Percentiles rank a stretch among this genome's conserved stretches.
Evolutionary conservation across 345 rosid species (phyloP).

Genomic region (Erysimum cheiranthoides): DNA sequence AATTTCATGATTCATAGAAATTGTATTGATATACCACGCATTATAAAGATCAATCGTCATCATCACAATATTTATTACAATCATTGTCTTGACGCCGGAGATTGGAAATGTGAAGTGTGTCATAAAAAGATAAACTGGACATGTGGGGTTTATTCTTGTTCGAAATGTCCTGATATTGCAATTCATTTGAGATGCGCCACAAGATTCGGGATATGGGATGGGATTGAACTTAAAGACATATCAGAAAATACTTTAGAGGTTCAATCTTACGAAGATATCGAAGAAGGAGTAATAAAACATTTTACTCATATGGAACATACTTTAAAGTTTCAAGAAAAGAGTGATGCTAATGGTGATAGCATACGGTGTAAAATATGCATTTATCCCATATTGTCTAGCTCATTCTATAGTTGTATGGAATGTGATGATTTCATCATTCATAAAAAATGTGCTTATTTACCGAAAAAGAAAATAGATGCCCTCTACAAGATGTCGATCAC

Average conservation of each 20-base stretch:
- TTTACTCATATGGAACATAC: background rate
- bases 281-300: background rate
- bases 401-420: background rate
- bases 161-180: background rate
- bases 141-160: slow-evolving; percentile 4
- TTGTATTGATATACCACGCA: background rate
- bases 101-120: slow-evolving; percentile 1
- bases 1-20: slow-evolving; percentile 3
- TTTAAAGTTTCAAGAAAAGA: background rate
- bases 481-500: background rate
- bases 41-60: slow-evolving; percentile 8
- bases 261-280: background rate
- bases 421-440: slow-evolving; percentile 4
- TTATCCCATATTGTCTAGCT: background rate
- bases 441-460: background rate
- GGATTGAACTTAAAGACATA: background rate
- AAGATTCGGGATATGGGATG: background rate
- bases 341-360: background rate
- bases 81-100: background rate
- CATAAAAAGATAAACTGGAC: background rate
- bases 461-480: background rate
- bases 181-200: background rate
- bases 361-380: background rate
- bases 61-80: background rate
- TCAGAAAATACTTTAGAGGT: background rate